Evolutionary conservation across 106 monocot species (phyloP), one percentile per base, ranked within the genome.

Genomic region (Phalaenopsis aphrodite): DNA sequence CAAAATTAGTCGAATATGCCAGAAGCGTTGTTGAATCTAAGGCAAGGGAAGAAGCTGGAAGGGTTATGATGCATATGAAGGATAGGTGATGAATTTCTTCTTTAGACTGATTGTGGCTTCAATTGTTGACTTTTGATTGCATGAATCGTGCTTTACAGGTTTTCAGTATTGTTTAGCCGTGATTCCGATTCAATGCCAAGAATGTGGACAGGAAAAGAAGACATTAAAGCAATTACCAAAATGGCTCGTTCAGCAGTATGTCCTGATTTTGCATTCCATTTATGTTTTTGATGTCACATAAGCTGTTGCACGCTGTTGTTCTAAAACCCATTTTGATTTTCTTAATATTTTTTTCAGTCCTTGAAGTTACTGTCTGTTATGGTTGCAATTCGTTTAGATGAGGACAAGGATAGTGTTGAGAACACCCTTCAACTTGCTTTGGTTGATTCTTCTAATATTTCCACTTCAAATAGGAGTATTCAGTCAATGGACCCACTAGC

Each of bases 121-220:
- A 74, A 39, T 74, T 74, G 43, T 57, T 23, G 19, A 49, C 5
- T 57, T 41, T 15, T 56, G n/a, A 43, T 75, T 4, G 66, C 41
- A 16, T 75, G 17, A 16, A 68, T 78, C 39, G 38, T 41, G 76
- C 19, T 77, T 21, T 85, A 18, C 81, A 94, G 97, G 75, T 98
- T 98, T 68, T 79, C 92, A 42, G 92, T 89, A 67, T 85, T 98
- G 78, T 98, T 98, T 82, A 98, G 88, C 76, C 90, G 83, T 56
- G 94, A 94, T 86, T 83, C 87, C 78, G 92, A 98, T 80, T 94
- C 92, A 23, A 98, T 94, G 94, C 94, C 94, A 78, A 90, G 94
- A 85, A 75, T 98, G 30, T 98, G 92, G 97, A 98, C 92, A 23
- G 94, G 92, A 15, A 94, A 94, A 52, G 94, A 98, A 87, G 94